Evolutionary conservation across 2,329 filamentous ascomycete species (phyloP).

Genomic region (Diplocarpon rosae): DNA sequence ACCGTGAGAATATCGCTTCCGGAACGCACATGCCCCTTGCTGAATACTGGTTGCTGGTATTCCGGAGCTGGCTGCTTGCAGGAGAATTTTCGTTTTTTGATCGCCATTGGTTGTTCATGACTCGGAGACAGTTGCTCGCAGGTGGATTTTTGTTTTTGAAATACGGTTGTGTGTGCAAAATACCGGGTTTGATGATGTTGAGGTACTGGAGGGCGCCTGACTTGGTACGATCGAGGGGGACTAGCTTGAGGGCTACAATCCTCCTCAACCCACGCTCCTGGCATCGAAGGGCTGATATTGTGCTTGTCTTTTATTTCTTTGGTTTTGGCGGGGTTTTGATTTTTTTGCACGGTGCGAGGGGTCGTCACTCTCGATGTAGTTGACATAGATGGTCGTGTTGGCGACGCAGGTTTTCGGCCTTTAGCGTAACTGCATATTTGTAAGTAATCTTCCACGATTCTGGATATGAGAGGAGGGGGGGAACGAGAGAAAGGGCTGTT

Average conservation of each 20-base stretch:
- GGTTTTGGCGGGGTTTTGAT: too few species aligned
- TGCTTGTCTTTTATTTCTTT: background rate
- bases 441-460: background rate
- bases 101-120: background rate
- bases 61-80: too few species aligned
- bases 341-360: too few species aligned
- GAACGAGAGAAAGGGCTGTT: background rate
- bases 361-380: too few species aligned
- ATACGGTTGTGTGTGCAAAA: background rate
- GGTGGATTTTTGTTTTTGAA: background rate
- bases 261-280: background rate
- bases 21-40: background rate
- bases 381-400: too few species aligned
- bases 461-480: background rate
- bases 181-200: background rate
- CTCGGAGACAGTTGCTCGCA: background rate
- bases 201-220: background rate
- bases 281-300: background rate
- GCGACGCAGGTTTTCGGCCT: too few species aligned
- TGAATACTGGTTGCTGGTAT: background rate
- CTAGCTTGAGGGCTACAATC: too few species aligned
- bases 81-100: too few species aligned
- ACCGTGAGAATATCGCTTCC: constrained; percentile 1
- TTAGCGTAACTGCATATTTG: too few species aligned
- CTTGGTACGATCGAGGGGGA: background rate